Conservation (phyloP, 2,329 filamentous ascomycete species). For the Chrysoporthe austroafricana region DNA sequence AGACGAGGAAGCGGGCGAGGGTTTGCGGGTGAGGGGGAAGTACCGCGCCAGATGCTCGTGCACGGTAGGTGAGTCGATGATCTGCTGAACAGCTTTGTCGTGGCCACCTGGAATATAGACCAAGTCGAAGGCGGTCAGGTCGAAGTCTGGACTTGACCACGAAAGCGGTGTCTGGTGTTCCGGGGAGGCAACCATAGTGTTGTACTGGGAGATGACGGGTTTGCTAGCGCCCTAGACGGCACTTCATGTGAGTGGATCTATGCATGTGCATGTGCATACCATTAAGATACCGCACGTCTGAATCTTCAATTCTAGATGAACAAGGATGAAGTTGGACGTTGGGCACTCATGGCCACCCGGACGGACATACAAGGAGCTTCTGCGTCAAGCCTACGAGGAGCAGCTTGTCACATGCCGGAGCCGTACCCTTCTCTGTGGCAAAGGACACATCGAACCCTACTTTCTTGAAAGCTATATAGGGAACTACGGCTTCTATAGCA, state of each 20-base stretch:
- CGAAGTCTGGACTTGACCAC: conserved; percentile 50
- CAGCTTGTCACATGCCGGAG: conserved; percentile 52
- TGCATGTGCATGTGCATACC: neutral
- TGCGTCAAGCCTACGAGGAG: conserved; percentile 55
- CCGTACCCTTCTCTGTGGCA: conserved; percentile 53
- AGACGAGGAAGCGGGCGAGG: no score
- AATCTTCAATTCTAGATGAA: neutral
- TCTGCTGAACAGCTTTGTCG: conserved; percentile 54
- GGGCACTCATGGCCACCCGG: conserved; percentile 10
- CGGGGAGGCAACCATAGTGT: conserved; percentile 46
- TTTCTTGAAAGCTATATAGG: conserved; percentile 51
- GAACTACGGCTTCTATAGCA: conserved; percentile 52
- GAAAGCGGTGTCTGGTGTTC: conserved; percentile 48
- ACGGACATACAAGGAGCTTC: conserved; percentile 48
- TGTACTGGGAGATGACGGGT: conserved; percentile 46
- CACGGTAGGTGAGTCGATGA: conserved; percentile 52
- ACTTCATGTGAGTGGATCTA: neutral
- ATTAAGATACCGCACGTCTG: neutral
- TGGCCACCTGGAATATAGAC: conserved; percentile 58
- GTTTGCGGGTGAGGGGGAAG: conserved; percentile 51
- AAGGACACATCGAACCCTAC: conserved; percentile 53
- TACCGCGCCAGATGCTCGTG: conserved; percentile 50
- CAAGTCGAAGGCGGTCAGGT: conserved; percentile 50
- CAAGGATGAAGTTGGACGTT: neutral
- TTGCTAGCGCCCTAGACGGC: conserved; percentile 47